Evolutionary conservation across 129 eudicot genomes (phyloP).

Genomic region (Silybum marianum): DNA sequence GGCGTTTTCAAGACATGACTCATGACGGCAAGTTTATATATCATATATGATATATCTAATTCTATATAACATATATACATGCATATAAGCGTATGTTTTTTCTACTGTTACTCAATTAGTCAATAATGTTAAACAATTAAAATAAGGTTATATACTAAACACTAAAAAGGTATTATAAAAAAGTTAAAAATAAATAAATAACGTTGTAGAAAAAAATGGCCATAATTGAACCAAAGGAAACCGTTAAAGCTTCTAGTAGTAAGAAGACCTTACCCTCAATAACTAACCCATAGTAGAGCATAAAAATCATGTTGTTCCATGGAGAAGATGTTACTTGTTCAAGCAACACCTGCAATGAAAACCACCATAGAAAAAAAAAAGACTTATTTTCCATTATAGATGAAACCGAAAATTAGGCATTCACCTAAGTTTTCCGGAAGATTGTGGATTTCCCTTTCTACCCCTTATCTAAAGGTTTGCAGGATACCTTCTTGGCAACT

Average conservation of each 20-base stretch:
- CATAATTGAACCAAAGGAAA: not conserved
- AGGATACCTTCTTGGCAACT: slow-evolving; percentile 82
- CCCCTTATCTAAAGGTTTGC: slow-evolving; percentile 2
- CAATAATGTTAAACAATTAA: not conserved
- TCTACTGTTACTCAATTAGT: not conserved
- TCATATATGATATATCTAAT: not conserved
- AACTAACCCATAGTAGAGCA: slow-evolving; percentile 85
- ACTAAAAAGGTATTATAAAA: not conserved
- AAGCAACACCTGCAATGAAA: slow-evolving; percentile 73
- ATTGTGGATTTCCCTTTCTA: slow-evolving; percentile 5
- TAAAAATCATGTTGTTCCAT: slow-evolving; percentile 83
- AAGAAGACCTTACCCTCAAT: slow-evolving; percentile 69
- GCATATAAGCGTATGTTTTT: not conserved
- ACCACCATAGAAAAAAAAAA: not conserved
- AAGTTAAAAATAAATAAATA: not conserved
- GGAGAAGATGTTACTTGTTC: slow-evolving; percentile 92
- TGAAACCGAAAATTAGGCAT: not conserved
- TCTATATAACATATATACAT: not conserved
- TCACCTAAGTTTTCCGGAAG: not conserved
- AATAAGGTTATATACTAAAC: not conserved
- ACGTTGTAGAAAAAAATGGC: not conserved
- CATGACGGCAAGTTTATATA: not conserved
- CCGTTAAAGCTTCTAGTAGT: not conserved
- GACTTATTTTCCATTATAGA: not conserved
- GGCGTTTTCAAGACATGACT: not conserved